A percentile compares a stretch with the other conserved stretches of the same genome.
phyloP scores from a whole-genome alignment of 2,329 filamentous ascomycete species.

The Magnaporthiopsis poae region DNA sequence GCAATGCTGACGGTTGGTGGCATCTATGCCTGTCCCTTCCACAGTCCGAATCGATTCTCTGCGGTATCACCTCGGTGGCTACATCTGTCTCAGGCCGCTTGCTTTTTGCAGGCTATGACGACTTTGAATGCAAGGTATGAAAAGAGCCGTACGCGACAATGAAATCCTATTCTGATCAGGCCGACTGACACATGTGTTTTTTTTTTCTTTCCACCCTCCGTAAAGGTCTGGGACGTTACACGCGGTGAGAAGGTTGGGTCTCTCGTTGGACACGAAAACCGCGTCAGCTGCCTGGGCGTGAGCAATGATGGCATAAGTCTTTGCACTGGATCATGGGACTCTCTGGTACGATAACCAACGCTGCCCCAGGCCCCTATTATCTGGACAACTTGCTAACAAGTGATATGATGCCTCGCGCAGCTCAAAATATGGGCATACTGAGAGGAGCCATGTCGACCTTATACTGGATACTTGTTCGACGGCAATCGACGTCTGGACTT shows the following conservation, averaged over 20 bases:
- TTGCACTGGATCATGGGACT: constrained; percentile 99
- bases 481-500: not conserved
- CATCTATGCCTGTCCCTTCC: not conserved
- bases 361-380: not conserved
- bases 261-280: constrained; percentile 93
- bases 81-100: constrained; percentile 93
- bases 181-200: not conserved
- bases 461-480: constrained; percentile 18
- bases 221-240: constrained; percentile 94
- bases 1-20: not conserved
- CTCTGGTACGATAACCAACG: constrained; percentile 58
- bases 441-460: constrained; percentile 15
- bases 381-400: not conserved
- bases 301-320: constrained; percentile 98
- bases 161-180: not conserved
- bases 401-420: constrained; percentile 31
- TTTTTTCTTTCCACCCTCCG: constrained; percentile 1
- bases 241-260: constrained; percentile 95
- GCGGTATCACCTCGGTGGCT: constrained; percentile 94
- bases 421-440: constrained; percentile 85
- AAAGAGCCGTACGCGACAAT: not conserved
- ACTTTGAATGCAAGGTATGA: constrained; percentile 96
- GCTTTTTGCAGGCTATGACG: constrained; percentile 93
- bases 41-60: constrained; percentile 92
- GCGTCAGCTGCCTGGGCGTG: constrained; percentile 94